phyloP scores from a whole-genome alignment of 192 early-diverging fungal species.

The Fimicolochytrium jonesii region DNA sequence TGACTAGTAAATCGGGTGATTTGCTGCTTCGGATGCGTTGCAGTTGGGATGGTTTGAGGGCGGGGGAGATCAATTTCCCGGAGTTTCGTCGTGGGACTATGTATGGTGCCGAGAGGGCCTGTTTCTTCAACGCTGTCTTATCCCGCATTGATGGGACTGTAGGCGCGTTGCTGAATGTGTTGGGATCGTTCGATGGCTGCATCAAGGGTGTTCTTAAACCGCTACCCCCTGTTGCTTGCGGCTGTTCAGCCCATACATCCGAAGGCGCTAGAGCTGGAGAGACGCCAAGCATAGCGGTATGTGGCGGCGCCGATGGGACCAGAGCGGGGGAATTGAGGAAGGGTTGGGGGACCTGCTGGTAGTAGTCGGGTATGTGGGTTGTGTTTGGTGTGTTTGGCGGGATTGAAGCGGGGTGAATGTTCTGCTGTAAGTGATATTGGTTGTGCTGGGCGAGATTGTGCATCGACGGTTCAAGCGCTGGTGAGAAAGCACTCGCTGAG shows the following conservation, averaged over 20 bases:
- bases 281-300: neutral
- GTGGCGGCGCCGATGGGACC: neutral
- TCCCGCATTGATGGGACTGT: neutral
- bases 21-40: slow-evolving; percentile 4
- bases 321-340: neutral
- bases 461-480: neutral
- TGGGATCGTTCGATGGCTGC: too few relatives aligned
- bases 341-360: neutral
- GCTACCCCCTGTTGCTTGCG: neutral
- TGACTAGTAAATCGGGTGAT: slow-evolving; percentile 3
- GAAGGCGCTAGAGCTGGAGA: neutral
- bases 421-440: slow-evolving; percentile 17
- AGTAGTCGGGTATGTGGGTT: neutral
- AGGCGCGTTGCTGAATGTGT: neutral
- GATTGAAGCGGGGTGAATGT: slow-evolving; percentile 4
- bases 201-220: neutral
- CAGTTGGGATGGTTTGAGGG: slow-evolving; percentile 1
- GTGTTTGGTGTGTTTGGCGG: neutral
- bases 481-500: neutral
- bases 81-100: slow-evolving; percentile 14
- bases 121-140: slow-evolving; percentile 21
- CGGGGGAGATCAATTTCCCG: slow-evolving; percentile 6
- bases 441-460: slow-evolving; percentile 27
- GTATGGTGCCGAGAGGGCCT: slow-evolving; percentile 31
- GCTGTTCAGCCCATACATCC: neutral